Evolutionary conservation across 2,329 filamentous ascomycete genomes (phyloP).

Genomic region (Ophioceras dolichostomum): DNA sequence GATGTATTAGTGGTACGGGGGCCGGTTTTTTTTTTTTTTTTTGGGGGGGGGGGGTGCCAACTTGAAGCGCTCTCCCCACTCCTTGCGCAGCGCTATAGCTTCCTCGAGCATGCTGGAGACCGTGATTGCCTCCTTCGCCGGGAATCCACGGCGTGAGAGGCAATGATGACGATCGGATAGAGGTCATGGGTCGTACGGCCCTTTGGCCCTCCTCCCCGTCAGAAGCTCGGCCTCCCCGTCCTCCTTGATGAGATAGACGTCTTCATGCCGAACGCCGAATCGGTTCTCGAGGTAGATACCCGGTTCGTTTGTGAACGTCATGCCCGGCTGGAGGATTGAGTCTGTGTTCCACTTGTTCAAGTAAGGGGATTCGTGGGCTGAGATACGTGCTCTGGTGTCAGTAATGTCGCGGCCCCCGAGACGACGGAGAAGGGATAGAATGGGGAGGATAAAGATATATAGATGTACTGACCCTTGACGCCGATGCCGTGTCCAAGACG

Average conservation of each 20-base stretch:
- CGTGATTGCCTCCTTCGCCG: too few species aligned
- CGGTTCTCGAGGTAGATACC: constrained; percentile 47
- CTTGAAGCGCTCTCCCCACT: too few species aligned
- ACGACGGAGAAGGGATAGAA: neutral
- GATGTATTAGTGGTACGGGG: too few species aligned
- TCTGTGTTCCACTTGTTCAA: constrained; percentile 47
- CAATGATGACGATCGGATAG: too few species aligned
- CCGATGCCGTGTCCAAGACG: constrained; percentile 52
- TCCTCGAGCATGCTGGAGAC: too few species aligned
- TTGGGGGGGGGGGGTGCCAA: too few species aligned
- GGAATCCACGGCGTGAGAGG: too few species aligned
- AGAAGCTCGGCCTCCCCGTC: constrained; percentile 40
- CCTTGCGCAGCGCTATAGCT: too few species aligned
- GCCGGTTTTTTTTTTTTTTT: too few species aligned
- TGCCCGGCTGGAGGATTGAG: constrained; percentile 35
- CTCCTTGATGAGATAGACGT: constrained; percentile 44
- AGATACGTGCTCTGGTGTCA: neutral
- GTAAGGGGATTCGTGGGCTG: constrained; percentile 50
- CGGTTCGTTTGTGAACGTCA: constrained; percentile 53
- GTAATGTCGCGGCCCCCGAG: neutral
- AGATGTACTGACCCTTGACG: constrained; percentile 38
- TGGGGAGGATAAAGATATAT: too few species aligned
- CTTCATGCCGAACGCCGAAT: constrained; percentile 52
- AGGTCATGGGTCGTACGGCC: constrained; percentile 5
- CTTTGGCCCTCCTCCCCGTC: constrained; percentile 15